phyloP scores from a whole-genome alignment of 2,329 filamentous ascomycete genomes.

The Xylariaceae sp. region DNA sequence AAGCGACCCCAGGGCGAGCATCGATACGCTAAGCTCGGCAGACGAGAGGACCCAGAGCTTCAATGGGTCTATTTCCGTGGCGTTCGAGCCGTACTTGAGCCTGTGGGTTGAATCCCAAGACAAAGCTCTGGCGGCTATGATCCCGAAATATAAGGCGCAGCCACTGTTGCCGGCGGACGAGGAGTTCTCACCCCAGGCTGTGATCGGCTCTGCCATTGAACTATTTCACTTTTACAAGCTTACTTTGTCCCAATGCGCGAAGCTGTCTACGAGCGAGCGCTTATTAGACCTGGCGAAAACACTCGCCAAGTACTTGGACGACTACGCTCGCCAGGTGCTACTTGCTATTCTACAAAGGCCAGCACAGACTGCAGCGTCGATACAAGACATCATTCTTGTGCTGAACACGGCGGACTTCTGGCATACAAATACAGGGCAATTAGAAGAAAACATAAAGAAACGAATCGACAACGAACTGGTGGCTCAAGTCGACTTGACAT shows the following conservation, averaged over 20 bases:
- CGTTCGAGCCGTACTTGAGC: slow-evolving; percentile 94
- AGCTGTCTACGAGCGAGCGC: slow-evolving; percentile 85
- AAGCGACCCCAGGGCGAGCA: slow-evolving; percentile 69
- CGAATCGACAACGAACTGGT: slow-evolving; percentile 78
- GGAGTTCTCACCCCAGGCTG: slow-evolving; percentile 84
- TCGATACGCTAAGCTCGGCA: slow-evolving; percentile 79
- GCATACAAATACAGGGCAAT: slow-evolving; percentile 84
- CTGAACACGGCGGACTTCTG: slow-evolving; percentile 98
- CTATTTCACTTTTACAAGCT: slow-evolving; percentile 96
- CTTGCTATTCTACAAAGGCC: slow-evolving; percentile 63
- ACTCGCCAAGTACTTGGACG: slow-evolving; percentile 88
- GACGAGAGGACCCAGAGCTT: slow-evolving; percentile 75
- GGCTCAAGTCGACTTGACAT: slow-evolving; percentile 78
- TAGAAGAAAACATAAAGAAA: slow-evolving; percentile 91
- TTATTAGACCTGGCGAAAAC: slow-evolving; percentile 80
- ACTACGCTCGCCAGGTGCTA: slow-evolving; percentile 90
- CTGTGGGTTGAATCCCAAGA: slow-evolving; percentile 97
- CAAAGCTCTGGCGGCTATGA: slow-evolving; percentile 75
- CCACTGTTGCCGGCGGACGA: slow-evolving; percentile 78
- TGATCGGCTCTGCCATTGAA: slow-evolving; percentile 91
- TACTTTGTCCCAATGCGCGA: slow-evolving; percentile 89
- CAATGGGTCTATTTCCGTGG: slow-evolving; percentile 87
- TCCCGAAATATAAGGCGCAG: slow-evolving; percentile 82
- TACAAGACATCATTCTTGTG: slow-evolving; percentile 79
- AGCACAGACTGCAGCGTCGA: slow-evolving; percentile 47